Conservation (phyloP, 2,329 filamentous ascomycete genomes). For the Blastomyces parvus region DNA sequence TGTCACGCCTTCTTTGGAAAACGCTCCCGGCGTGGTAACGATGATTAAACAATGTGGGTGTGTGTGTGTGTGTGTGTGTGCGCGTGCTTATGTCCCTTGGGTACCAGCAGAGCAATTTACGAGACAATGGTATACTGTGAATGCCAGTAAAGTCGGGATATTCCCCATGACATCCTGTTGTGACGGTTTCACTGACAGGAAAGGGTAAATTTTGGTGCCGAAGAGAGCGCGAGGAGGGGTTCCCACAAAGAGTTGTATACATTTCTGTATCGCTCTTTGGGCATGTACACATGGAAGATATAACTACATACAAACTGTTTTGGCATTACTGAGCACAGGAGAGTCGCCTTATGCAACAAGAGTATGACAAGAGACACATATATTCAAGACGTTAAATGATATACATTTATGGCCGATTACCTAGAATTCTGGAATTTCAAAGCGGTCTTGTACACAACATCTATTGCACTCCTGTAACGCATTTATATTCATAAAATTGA, state of each 20-base stretch:
- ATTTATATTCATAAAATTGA: background rate
- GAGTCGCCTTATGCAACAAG: background rate
- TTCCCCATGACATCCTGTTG: conserved; percentile 53
- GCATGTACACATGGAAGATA: conserved; percentile 34
- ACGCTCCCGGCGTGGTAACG: conserved; percentile 37
- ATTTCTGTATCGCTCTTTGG: conserved; percentile 63
- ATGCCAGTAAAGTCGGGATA: conserved; percentile 46
- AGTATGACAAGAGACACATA: background rate
- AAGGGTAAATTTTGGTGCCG: conserved; percentile 50
- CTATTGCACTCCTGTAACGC: background rate
- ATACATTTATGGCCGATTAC: background rate
- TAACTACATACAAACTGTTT: too few relatives aligned
- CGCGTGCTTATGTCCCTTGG: conserved; percentile 27
- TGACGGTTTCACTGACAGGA: conserved; percentile 53
- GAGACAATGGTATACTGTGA: conserved; percentile 50
- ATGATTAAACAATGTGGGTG: conserved; percentile 55
- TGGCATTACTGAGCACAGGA: too few relatives aligned
- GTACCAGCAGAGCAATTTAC: conserved; percentile 49
- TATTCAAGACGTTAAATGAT: background rate
- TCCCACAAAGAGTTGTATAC: conserved; percentile 47
- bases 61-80: background rate
- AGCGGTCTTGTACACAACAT: background rate
- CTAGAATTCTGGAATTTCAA: background rate
- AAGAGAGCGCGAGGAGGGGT: conserved; percentile 52
- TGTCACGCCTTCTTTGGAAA: conserved; percentile 53